Conservation (phyloP, 352 stramenopile genomes). For the Thraustotheca clavata region DNA sequence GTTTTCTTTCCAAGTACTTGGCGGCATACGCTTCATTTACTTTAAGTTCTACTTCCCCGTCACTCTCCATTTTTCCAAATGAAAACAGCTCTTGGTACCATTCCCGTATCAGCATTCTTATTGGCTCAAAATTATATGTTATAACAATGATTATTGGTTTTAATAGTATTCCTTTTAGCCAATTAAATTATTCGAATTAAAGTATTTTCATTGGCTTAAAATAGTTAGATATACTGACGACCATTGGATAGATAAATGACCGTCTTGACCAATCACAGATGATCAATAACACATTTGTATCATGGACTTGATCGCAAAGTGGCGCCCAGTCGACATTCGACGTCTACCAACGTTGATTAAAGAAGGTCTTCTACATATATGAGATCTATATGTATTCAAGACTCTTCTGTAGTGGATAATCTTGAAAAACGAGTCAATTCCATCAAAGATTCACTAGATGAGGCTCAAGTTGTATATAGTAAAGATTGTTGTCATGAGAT, state of each 20-base stretch:
- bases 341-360: constrained; percentile 16
- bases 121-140: background rate
- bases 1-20: constrained; percentile 63
- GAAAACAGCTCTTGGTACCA: background rate
- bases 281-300: background rate
- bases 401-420: constrained; percentile 2
- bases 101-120: background rate
- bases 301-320: background rate
- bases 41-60: constrained; percentile 36
- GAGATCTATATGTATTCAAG: background rate
- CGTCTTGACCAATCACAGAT: background rate
- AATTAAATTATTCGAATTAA: background rate
- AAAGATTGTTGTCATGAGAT: background rate
- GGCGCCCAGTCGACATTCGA: constrained; percentile 6
- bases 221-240: background rate
- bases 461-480: background rate
- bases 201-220: constrained; percentile 4
- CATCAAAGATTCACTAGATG: background rate
- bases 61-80: background rate
- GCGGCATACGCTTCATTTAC: constrained; percentile 76
- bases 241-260: background rate
- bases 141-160: background rate
- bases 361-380: constrained; percentile 9
- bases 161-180: too few relatives aligned
- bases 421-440: constrained; percentile 1